Base-by-base conservation (phyloP, 768 basidiomycete species). In the Rhodosporidiobolus sp. region DNA sequence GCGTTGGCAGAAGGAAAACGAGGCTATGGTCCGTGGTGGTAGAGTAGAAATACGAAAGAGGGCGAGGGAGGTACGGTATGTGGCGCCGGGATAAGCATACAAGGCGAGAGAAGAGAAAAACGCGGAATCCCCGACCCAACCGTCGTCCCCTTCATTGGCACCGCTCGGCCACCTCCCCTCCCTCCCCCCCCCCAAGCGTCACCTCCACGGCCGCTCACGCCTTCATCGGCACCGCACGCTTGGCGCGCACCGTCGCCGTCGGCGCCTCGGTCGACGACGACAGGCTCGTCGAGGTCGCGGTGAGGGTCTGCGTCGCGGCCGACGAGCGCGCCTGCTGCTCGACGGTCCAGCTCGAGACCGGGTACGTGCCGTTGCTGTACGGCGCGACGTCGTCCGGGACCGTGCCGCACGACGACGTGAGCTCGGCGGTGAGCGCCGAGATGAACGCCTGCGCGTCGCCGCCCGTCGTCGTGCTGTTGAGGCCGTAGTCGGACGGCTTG, bases 351-450 rank as follows among this genome's bases (percentile, higher is more conserved):
- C 45, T 17, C 16, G 52, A 4, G 53, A 70, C 56, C 6, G n/a
- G 20, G 57, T 53, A 59, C 8, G 61, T 38, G 24, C 54, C 65
- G 35, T 61, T 55, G 34, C 16, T 11, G 63, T 67, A 76, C 34
- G 75, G 75, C 50, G 70, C 48, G 19, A 38, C 65, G 54, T 76
- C 58, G 43, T 16, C 19, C 28, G 75, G 75, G 2, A 46, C 46
- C 9, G 22, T 7, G 11, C 75, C 75, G 54, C 75, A 76, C 30
- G 58, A 57, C 6, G 57, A 32, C 1, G 59, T 56, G 11, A 74
- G n/a, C 11, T 63, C 59, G 30, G 38, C 43, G 22, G 52, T 49
- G n/a, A 75, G 45, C 1, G 52, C 65, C 26, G 16, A 0, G 26
- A 76, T 50, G 65, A 64, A 76, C 22, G 64, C 65, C 1, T 48